Evolutionary conservation across 768 basidiomycete species (phyloP).

Genomic region (Tephrocybe sp.): DNA sequence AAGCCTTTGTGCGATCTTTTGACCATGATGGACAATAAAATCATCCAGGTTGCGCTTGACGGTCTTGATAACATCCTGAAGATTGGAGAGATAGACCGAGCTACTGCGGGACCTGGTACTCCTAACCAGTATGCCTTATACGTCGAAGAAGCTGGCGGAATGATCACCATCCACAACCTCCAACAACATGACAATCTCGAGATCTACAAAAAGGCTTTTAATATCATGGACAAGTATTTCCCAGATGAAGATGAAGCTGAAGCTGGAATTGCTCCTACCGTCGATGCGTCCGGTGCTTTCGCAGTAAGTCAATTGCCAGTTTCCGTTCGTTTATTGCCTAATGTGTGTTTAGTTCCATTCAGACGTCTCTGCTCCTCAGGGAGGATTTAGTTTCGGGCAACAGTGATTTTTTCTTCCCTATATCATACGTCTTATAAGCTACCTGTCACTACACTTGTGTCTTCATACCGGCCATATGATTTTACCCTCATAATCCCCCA

Average conservation of each 20-base stretch:
- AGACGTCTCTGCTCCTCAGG: slow-evolving; percentile 85
- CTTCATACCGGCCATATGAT: slow-evolving; percentile 8
- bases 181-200: slow-evolving; percentile 99
- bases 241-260: slow-evolving; percentile 95
- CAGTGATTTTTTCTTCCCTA: slow-evolving; percentile 30
- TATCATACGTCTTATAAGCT: neutral
- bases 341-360: slow-evolving; percentile 65
- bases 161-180: slow-evolving; percentile 98
- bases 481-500: slow-evolving; percentile 13
- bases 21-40: slow-evolving; percentile 99
- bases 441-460: slow-evolving; percentile 1
- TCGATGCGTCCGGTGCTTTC: slow-evolving; percentile 72
- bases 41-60: slow-evolving; percentile 96
- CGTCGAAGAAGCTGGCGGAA: slow-evolving; percentile 98
- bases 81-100: slow-evolving; percentile 94
- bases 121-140: slow-evolving; percentile 91
- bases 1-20: slow-evolving; percentile 97
- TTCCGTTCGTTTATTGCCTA: slow-evolving; percentile 9
- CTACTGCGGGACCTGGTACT: slow-evolving; percentile 73
- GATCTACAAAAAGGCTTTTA: slow-evolving; percentile 99
- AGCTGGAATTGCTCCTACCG: slow-evolving; percentile 75
- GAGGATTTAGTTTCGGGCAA: slow-evolving; percentile 93
- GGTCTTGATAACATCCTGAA: slow-evolving; percentile 98
- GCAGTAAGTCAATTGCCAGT: slow-evolving; percentile 47
- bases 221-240: slow-evolving; percentile 98